These are phyloP conservation scores for Penicillium silybi DNA, from an alignment of 495 filamentous ascomycete species.

Conservation along the genomic window DNA sequence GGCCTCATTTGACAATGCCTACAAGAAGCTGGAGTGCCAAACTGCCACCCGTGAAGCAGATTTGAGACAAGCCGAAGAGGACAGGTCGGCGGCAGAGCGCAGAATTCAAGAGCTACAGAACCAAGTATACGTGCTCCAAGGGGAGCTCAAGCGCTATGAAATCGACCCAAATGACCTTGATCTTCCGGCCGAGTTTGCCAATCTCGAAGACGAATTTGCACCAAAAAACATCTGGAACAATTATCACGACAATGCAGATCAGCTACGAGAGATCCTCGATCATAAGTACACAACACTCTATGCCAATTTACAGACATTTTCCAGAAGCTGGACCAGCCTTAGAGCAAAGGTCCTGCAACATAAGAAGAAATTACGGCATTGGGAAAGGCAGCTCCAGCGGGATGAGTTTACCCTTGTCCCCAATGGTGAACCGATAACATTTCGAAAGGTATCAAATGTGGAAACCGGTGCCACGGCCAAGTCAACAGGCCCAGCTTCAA, in stretches of 20 bases:
- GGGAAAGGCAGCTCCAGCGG: constrained; percentile 26
- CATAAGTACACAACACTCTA: constrained; percentile 36
- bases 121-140: constrained; percentile 20
- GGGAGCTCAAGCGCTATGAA: constrained; percentile 20
- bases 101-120: constrained; percentile 24
- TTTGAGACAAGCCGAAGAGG: constrained; percentile 19
- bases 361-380: constrained; percentile 36
- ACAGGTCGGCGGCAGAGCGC: constrained; percentile 9
- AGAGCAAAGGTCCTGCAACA: constrained; percentile 30
- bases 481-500: neutral
- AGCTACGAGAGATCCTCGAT: constrained; percentile 12
- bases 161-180: constrained; percentile 9
- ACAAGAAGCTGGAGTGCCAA: constrained; percentile 24
- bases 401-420: constrained; percentile 30
- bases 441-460: constrained; percentile 19
- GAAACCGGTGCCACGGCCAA: neutral
- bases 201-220: constrained; percentile 27
- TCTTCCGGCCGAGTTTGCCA: neutral
- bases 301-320: constrained; percentile 20
- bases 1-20: constrained; percentile 30
- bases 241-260: constrained; percentile 3
- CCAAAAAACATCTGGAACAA: constrained; percentile 21
- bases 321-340: constrained; percentile 24
- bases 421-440: constrained; percentile 23
- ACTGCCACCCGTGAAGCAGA: constrained; percentile 19